These are phyloP conservation scores for Xerocomellus chrysenteron DNA, from an alignment of 768 basidiomycete species.

Conservation along the genomic window DNA sequence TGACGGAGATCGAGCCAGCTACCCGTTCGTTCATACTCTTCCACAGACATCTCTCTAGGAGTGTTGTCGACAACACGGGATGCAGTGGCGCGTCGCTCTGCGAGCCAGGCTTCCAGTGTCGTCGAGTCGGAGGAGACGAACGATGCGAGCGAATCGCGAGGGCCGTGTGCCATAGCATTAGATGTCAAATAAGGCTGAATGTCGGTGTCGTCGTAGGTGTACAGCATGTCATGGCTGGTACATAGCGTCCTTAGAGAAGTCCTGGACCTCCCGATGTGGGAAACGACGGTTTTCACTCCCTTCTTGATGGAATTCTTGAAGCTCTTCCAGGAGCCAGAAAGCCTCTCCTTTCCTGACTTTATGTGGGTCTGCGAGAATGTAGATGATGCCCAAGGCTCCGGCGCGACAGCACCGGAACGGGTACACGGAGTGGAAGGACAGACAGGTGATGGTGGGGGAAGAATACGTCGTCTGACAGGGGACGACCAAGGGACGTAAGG, in stretches of 20 bases:
- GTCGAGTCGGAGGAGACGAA: slow-evolving; percentile 35
- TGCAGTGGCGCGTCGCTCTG: slow-evolving; percentile 35
- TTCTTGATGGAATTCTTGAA: slow-evolving; percentile 32
- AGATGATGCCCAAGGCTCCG: slow-evolving; percentile 38
- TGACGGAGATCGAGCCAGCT: slow-evolving; percentile 42
- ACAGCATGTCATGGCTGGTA: slow-evolving; percentile 8
- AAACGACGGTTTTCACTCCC: slow-evolving; percentile 23
- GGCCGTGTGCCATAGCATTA: slow-evolving; percentile 4
- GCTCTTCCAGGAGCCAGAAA: slow-evolving; percentile 31
- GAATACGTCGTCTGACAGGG: slow-evolving; percentile 42
- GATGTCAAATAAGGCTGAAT: neutral
- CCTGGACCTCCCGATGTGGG: slow-evolving; percentile 16
- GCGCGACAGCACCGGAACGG: slow-evolving; percentile 41
- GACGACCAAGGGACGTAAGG: slow-evolving; percentile 55
- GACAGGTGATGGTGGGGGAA: slow-evolving; percentile 38
- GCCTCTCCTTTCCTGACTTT: slow-evolving; percentile 20
- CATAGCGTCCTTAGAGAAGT: slow-evolving; percentile 13
- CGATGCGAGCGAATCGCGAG: slow-evolving; percentile 26
- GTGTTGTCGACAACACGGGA: slow-evolving; percentile 26
- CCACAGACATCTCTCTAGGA: slow-evolving; percentile 39
- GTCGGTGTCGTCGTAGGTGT: slow-evolving; percentile 5
- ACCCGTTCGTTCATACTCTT: slow-evolving; percentile 47
- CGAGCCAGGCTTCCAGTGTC: slow-evolving; percentile 38
- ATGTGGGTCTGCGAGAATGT: slow-evolving; percentile 16
- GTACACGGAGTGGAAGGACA: slow-evolving; percentile 36